Evolutionary conservation across 2,329 filamentous ascomycete species (phyloP).

Genomic region (Epichloe coenophiala): DNA sequence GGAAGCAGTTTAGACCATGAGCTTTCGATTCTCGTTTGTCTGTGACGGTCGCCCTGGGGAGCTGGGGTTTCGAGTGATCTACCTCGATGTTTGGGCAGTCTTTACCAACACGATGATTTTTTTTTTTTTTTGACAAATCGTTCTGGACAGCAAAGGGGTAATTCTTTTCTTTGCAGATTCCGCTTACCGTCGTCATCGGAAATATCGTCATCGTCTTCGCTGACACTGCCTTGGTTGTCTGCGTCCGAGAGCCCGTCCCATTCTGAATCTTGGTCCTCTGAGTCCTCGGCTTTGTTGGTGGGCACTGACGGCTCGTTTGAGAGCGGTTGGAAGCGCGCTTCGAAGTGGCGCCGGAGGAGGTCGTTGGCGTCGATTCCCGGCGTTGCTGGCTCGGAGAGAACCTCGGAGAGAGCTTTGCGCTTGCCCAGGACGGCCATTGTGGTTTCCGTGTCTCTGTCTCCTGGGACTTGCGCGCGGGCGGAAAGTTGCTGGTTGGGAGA

Average conservation of each 20-base stretch:
- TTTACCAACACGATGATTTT: too few relatives aligned
- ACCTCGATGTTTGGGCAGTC: constrained; percentile 34
- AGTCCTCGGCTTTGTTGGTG: constrained; percentile 11
- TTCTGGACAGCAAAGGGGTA: too few relatives aligned
- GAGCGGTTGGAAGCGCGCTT: constrained; percentile 72
- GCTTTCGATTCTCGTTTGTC: constrained; percentile 58
- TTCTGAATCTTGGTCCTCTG: background rate
- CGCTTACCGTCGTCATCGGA: constrained; percentile 12
- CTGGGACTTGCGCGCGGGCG: background rate
- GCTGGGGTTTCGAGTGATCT: constrained; percentile 31
- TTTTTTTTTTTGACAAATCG: too few relatives aligned
- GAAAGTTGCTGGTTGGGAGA: too few relatives aligned
- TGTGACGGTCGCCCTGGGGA: constrained; percentile 29
- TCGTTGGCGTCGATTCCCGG: constrained; percentile 49
- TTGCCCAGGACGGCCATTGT: constrained; percentile 35
- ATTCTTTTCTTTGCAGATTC: background rate
- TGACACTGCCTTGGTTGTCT: constrained; percentile 14
- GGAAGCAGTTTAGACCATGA: constrained; percentile 44
- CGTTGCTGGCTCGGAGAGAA: constrained; percentile 13
- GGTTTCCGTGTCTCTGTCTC: background rate
- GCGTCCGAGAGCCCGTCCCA: constrained; percentile 12
- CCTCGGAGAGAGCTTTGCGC: constrained; percentile 26
- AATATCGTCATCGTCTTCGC: constrained; percentile 27
- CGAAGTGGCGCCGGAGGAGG: constrained; percentile 73
- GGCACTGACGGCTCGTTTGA: constrained; percentile 16